Base-by-base conservation (phyloP, 805 yeast species). In the Saturnispora ahearnii region DNA sequence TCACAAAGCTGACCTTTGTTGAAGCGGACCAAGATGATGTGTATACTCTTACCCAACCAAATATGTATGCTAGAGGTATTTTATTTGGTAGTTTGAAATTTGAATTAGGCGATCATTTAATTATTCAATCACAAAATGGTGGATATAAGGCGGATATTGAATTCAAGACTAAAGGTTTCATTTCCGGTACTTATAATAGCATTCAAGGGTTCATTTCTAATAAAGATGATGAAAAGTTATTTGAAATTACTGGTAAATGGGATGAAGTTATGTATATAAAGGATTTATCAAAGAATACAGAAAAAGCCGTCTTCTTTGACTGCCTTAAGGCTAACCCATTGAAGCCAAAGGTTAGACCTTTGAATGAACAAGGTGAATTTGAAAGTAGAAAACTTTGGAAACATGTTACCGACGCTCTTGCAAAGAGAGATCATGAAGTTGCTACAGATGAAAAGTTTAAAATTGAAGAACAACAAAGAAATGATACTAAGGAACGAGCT, bases 131-230 rank as follows among this genome's bases (percentile, higher is more conserved):
- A 59, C 74, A 78, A 5, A 66, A 71, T 10, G 71, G 73, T 11
- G 40, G 15, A 18, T 74, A 76, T 52, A 74, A 76, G 49, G 88
- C 91, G 4, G 91, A 84, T 62, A 84, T 93, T 46, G 98, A 93
- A 57, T 93, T 93, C 69, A 90, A 93, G 64, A 86, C 93, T 5
- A 93, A 93, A 66, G 99, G 99, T 1, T 86, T 89, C 62, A 86
- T 93, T 41, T 77, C 90, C 22, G 99, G 99, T 21, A 78, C 91
- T 3, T 93, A 91, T 66, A 95, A 93, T 64, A 86, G 86, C 7
- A 86, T 93, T 55, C 84, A 79, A 57, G 99, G 98, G 48, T 66
- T 64, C 5, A 73, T 90, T 48, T 42, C 28, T 12, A 31, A 41
- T 29, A 79, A 76, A 60, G 80, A 79, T 21, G 79, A 83, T 56